These are phyloP conservation scores for Penicillium waksmanii DNA, from an alignment of 495 filamentous ascomycete species.

Conservation along the genomic window DNA sequence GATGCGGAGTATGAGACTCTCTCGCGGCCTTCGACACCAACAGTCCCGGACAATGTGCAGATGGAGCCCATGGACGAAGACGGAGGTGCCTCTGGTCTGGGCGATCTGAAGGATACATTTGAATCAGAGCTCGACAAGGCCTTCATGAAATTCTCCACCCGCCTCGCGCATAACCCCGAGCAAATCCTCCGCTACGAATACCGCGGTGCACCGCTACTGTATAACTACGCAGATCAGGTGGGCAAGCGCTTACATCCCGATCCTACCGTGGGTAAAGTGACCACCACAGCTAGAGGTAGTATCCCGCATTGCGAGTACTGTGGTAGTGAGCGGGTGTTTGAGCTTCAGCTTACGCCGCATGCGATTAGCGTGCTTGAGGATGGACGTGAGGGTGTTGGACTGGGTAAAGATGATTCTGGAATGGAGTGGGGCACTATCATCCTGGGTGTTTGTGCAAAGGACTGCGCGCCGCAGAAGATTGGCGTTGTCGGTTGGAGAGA, in stretches of 20 bases:
- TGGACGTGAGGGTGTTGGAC: slow-evolving; percentile 66
- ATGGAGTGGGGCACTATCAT: slow-evolving; percentile 99
- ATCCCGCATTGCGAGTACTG: slow-evolving; percentile 82
- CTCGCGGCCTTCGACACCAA: slow-evolving; percentile 48
- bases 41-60: slow-evolving; percentile 51
- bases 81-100: slow-evolving; percentile 46
- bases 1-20: slow-evolving; percentile 94
- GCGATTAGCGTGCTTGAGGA: slow-evolving; percentile 88
- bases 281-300: slow-evolving; percentile 31
- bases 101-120: slow-evolving; percentile 81
- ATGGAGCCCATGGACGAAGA: slow-evolving; percentile 61
- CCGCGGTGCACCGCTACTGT: slow-evolving; percentile 77
- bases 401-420: slow-evolving; percentile 64
- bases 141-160: slow-evolving; percentile 88
- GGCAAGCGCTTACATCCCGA: slow-evolving; percentile 62
- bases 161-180: slow-evolving; percentile 88
- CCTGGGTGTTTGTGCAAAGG: slow-evolving; percentile 75
- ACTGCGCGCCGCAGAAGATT: slow-evolving; percentile 64
- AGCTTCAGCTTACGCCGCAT: slow-evolving; percentile 87
- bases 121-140: slow-evolving; percentile 83
- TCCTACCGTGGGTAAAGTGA: slow-evolving; percentile 28
- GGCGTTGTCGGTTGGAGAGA: slow-evolving; percentile 72
- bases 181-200: slow-evolving; percentile 95
- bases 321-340: slow-evolving; percentile 76
- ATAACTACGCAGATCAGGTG: slow-evolving; percentile 73